Evolutionary conservation across 208 protist species (phyloP), one percentile per base, ranked within the genome.

Genomic region (Trypanosoma lewisi): DNA sequence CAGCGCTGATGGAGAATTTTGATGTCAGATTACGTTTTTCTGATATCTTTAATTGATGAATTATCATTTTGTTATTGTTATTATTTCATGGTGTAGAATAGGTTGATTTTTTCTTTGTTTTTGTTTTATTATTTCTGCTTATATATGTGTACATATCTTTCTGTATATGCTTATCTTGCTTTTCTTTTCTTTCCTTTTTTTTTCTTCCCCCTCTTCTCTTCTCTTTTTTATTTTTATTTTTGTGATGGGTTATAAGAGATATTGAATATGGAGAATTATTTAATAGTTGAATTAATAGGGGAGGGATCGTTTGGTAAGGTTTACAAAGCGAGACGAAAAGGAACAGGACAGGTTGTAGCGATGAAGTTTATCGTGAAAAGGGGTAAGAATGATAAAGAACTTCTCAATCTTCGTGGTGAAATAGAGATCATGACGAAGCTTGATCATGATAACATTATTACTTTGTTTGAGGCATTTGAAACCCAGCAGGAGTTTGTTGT

Each of bases 251-350:
- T 47, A 47, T 31, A 27, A 30, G 45, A 16, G 21, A 19, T n/a
- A 23, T 25, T 62, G 6, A 55, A 28, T 2, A 95, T 98, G 89
- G 93, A 98, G 14, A 80, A 90, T 41, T 98, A 98, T 80, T 80
- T 90, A 42, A 80, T 98, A 60, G 75, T 98, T 9, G 91, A 98
- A 42, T 79, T 97, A 21, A 98, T 99, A 50, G 98, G 98, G 25
- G 97, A 98, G 61, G 98, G 98, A 17, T 98, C 96, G 14, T 99
- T 99, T 85, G 98, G 97, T 17, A 98, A 98, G 67, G 97, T 99
- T n/a, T 99, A 96, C 80, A 98, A 97, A 63, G 97, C 89, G 19
- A 78, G 96, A 27, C 82, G 92, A 36, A 97, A 97, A 50, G 85
- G 81, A 34, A 97, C 93, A 11, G 90, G 93, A 0, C 87, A 98